phyloP scores from a whole-genome alignment of 1,284 basidiomycete species.

The Rhodotorula sp. region DNA sequence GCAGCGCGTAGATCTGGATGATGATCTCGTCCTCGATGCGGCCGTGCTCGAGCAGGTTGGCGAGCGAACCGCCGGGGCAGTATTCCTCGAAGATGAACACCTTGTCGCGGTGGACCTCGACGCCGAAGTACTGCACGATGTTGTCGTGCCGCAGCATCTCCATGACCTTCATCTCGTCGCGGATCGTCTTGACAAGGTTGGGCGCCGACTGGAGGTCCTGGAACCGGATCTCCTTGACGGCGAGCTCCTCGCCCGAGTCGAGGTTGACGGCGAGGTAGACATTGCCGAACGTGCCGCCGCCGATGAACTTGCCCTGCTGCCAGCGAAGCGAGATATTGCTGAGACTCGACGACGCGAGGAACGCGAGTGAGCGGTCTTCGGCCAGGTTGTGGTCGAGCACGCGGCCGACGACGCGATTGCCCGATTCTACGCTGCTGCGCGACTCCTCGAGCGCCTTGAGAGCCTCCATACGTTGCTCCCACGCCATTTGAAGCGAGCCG shows the following conservation, averaged over 20 bases:
- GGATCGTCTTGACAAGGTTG: conserved; percentile 75
- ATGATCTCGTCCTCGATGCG: conserved; percentile 96
- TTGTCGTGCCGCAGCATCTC: conserved; percentile 98
- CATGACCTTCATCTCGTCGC: conserved; percentile 97
- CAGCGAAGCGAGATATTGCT: conserved; percentile 96
- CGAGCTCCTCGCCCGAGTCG: conserved; percentile 95
- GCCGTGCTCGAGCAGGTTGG: conserved; percentile 86
- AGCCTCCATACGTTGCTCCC: conserved; percentile 38
- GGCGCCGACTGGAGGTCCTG: conserved; percentile 76
- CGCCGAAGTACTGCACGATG: conserved; percentile 98
- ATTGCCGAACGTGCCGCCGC: conserved; percentile 93
- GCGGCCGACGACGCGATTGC: conserved; percentile 77
- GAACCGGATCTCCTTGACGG: conserved; percentile 98
- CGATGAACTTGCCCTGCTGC: conserved; percentile 98
- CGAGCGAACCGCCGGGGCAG: conserved; percentile 93
- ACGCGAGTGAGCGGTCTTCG: conserved; percentile 86
- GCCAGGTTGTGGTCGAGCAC: conserved; percentile 87
- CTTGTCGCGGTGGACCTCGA: conserved; percentile 98
- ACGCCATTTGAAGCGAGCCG: conserved; percentile 36
- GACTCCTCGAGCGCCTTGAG: conserved; percentile 59
- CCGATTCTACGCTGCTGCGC: conserved; percentile 63
- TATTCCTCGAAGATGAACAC: conserved; percentile 99
- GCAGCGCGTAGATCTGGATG: conserved; percentile 92
- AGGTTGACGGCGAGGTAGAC: conserved; percentile 99
- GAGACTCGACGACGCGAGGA: conserved; percentile 73